A percentile compares a stretch with the other conserved stretches of the same genome.
phyloP scores from a whole-genome alignment of 257 asterid species.

The Solanum tarapatanum region DNA sequence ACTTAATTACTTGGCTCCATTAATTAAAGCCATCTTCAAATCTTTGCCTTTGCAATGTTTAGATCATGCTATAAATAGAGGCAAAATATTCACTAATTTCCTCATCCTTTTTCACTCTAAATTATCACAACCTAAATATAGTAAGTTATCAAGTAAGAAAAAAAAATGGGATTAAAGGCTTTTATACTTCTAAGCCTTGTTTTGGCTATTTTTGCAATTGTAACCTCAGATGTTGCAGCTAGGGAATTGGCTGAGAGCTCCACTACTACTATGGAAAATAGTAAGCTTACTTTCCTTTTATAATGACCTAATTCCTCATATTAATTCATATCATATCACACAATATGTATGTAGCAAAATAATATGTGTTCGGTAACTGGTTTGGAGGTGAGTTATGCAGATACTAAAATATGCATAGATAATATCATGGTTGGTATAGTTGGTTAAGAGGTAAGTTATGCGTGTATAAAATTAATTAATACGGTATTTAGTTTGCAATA shows the following conservation, averaged over 20 bases:
- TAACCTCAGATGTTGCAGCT: neutral
- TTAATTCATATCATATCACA: too few relatives aligned
- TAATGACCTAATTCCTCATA: too few relatives aligned
- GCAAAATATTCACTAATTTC: neutral
- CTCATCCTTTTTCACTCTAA: neutral
- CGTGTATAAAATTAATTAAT: too few relatives aligned
- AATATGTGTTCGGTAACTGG: too few relatives aligned
- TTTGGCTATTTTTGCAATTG: neutral
- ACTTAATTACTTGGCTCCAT: neutral
- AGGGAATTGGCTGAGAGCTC: neutral
- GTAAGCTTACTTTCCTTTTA: neutral
- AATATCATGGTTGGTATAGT: too few relatives aligned
- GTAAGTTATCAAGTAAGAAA: neutral
- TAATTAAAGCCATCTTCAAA: neutral
- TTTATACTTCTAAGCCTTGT: neutral
- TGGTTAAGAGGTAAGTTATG: too few relatives aligned
- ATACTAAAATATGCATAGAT: too few relatives aligned
- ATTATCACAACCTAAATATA: neutral
- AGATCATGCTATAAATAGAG: neutral
- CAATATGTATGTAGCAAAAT: too few relatives aligned
- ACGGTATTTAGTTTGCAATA: too few relatives aligned
- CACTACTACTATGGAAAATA: neutral
- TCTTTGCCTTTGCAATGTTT: neutral
- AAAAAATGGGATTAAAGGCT: neutral
- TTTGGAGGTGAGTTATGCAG: too few relatives aligned